These are phyloP conservation scores for Calonectria pseudoturangicola DNA, from an alignment of 2,329 filamentous ascomycete genomes.

Conservation along the genomic window DNA sequence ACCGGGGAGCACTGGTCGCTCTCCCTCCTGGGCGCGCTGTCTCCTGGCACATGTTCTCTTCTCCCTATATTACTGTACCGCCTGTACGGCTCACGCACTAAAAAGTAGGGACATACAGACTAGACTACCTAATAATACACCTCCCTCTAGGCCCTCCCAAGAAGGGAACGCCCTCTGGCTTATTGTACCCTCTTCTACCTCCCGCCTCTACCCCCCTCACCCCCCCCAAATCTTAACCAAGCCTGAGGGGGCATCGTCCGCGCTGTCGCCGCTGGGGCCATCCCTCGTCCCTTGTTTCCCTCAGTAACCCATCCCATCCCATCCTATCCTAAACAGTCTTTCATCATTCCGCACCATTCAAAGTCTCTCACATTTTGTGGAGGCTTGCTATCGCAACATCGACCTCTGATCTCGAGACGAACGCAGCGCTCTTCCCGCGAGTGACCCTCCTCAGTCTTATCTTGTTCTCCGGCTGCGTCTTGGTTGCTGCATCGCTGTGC, in stretches of 20 bases:
- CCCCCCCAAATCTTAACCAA: slow-evolving; percentile 32
- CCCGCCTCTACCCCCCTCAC: not conserved
- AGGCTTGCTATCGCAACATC: slow-evolving; percentile 29
- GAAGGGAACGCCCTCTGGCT: slow-evolving; percentile 9
- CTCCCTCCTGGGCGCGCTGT: slow-evolving; percentile 4
- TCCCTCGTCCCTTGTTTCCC: slow-evolving; percentile 26
- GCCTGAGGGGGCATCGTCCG: slow-evolving; percentile 29
- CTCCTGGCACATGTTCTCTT: slow-evolving; percentile 11
- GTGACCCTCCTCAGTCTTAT: slow-evolving; percentile 8
- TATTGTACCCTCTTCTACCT: slow-evolving; percentile 3
- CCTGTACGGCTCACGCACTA: slow-evolving; percentile 15
- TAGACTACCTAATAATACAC: slow-evolving; percentile 22
- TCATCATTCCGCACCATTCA: slow-evolving; percentile 24
- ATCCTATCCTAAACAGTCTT: slow-evolving; percentile 34
- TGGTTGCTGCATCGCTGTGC: slow-evolving; percentile 21
- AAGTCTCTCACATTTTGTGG: slow-evolving; percentile 25
- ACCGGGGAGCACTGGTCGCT: slow-evolving; percentile 1
- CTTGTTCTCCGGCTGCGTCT: slow-evolving; percentile 12
- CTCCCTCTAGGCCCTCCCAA: not conserved
- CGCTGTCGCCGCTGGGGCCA: slow-evolving; percentile 32
- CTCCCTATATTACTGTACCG: slow-evolving; percentile 12
- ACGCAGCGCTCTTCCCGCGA: slow-evolving; percentile 18
- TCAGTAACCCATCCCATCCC: slow-evolving; percentile 17
- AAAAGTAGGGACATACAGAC: not conserved
- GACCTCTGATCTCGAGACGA: slow-evolving; percentile 20